Percentiles rank a stretch among this genome's conserved stretches.
Conservation (phyloP, 2,329 filamentous ascomycete species). For the Aureobasidium vineae region DNA sequence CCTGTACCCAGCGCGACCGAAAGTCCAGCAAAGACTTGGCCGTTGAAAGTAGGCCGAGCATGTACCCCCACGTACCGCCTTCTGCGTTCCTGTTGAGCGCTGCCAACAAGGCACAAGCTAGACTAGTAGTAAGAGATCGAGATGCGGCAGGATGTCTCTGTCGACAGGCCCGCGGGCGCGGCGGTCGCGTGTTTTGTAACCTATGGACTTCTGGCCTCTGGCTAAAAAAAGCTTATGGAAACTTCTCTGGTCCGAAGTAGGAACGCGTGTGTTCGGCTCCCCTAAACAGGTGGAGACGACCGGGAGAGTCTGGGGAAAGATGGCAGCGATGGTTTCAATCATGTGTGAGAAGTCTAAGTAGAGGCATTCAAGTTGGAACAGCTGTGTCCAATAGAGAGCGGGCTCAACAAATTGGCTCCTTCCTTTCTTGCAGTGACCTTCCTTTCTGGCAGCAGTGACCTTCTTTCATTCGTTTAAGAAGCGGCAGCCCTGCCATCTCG, state of each 20-base stretch:
- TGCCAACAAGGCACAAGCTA: neutral
- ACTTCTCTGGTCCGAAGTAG: neutral
- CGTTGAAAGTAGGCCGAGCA: conserved; percentile 18
- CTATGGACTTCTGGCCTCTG: conserved; percentile 5
- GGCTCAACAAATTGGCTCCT: conserved; percentile 15
- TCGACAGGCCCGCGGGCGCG: neutral
- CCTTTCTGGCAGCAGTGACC: neutral
- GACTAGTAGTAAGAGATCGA: neutral
- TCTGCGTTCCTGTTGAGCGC: neutral
- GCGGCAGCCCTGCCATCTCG: conserved; percentile 6
- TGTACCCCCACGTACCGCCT: conserved; percentile 6
- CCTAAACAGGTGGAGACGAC: neutral
- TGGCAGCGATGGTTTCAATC: conserved; percentile 4
- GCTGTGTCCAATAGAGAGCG: neutral
- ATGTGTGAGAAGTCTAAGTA: conserved; percentile 17
- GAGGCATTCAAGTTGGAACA: conserved; percentile 9
- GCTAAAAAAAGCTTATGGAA: conserved; percentile 8
- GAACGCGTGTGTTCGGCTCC: neutral
- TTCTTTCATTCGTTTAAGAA: neutral
- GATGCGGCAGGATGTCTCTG: conserved; percentile 3
- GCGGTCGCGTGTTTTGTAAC: conserved; percentile 7
- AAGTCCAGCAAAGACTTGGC: neutral
- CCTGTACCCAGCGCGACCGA: neutral
- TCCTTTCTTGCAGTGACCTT: neutral
- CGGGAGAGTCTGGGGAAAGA: conserved; percentile 13